Evolutionary conservation across 352 stramenopile genomes (phyloP), one percentile per base, ranked within the genome.

Genomic region (Poterioochromonas sp.): DNA sequence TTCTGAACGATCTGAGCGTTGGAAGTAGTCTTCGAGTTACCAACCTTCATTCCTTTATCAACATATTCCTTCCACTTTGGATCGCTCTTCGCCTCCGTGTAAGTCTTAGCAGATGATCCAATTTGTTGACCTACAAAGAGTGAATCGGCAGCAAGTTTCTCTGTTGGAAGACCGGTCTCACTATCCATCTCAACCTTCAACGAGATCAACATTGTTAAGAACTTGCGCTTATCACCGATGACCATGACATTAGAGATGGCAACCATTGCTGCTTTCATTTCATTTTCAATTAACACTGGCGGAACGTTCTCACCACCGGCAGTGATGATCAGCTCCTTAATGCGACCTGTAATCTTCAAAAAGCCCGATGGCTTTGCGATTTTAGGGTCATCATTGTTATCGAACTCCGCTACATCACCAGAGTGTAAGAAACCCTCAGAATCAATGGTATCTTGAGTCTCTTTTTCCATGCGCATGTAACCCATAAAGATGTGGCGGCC

Each of bases 251-350:
- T 96, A 79, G 90, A 93, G 32, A 97, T 81, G 41, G 89, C 78
- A 49, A 86, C 83, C 1, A 96, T 79, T 62, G 92, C 87, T 54
- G 91, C 85, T 85, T 97, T 97, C 44, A 97, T 81, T 35, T 86
- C 87, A 80, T 97, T 88, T 77, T 96, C 92, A 79, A 96, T 91
- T 47, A 93, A 85, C 8, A 95, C 90, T 60, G 93, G 93, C 29
- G 93, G 86, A 26, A 98, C 88, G 83, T 98, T 98, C 82, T 98
- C 93, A 43, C 93, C 93, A 80, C 93, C 93, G 22, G 93, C 92
- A 44, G 92, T 97, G 79, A 91, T 91, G 73, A 97, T 93, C 29
- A 97, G 80, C 83, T 97, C 93, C 83, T 97, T 97, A 85, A 97
- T 96, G 76, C 93, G 91, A 29, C 93, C 93, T 22, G 93, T 97